These are phyloP conservation scores for Candida sp. DNA, from an alignment of 1,139 yeast species.

Conservation along the genomic window DNA sequence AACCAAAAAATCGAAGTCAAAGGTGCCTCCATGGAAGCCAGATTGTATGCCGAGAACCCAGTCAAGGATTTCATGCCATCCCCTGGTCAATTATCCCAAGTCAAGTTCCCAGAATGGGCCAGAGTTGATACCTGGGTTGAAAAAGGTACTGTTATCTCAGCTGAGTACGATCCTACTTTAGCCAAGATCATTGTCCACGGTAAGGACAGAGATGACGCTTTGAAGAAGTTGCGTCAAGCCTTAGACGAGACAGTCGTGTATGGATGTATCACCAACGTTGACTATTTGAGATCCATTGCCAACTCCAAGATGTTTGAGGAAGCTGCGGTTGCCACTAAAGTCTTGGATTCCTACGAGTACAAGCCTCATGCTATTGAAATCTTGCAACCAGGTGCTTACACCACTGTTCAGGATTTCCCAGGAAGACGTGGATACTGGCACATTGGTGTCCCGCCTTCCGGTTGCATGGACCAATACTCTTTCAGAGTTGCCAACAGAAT, in stretches of 20 bases:
- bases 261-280: conserved; percentile 91
- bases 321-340: conserved; percentile 86
- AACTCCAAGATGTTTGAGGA: conserved; percentile 82
- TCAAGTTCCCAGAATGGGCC: conserved; percentile 85
- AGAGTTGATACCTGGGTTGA: conserved; percentile 94
- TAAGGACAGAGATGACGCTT: conserved; percentile 82
- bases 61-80: conserved; percentile 94
- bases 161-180: conserved; percentile 96
- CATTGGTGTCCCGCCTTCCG: conserved; percentile 97
- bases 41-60: conserved; percentile 96
- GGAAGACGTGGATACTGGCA: conserved; percentile 91
- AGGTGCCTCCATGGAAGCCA: conserved; percentile 97
- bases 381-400: conserved; percentile 87
- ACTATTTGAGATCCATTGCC: conserved; percentile 86
- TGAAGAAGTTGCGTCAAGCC: conserved; percentile 76
- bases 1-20: conserved; percentile 57
- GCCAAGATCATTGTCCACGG: conserved; percentile 98
- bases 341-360: conserved; percentile 83
- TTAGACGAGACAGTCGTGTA: conserved; percentile 83
- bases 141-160: conserved; percentile 88
- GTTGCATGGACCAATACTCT: conserved; percentile 96
- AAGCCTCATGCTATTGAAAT: conserved; percentile 86
- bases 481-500: conserved; percentile 88
- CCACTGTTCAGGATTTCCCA: conserved; percentile 96
- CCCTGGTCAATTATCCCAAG: conserved; percentile 92